Evolutionary conservation across 1,284 basidiomycete species (phyloP), one percentile per base, ranked within the genome.

Genomic region (Cutaneotrichosporon daszewskae): DNA sequence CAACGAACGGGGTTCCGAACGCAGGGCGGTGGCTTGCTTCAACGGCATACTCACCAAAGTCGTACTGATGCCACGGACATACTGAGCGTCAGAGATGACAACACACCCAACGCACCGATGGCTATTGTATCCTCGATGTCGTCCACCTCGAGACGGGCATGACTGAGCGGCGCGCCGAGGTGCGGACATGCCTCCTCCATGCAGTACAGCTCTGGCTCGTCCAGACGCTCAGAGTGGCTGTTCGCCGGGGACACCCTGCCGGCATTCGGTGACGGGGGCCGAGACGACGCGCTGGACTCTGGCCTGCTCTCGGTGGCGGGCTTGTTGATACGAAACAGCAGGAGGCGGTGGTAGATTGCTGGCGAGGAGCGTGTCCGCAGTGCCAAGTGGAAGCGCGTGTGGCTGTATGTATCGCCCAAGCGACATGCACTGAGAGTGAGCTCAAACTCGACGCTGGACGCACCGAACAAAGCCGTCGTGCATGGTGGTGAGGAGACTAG

Each of bases 161-260:
- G 83, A 24, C 83, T 85, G 60, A 89, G 76, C 39, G 88, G 85
- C 5, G 85, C 86, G 2, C 85, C 86, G 3, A 88, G 76, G 70
- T 90, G 87, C 0, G 87, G 87, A 61, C 87, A 89, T 10, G 77
- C 79, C 8, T 85, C 80, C 66, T 89, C 86, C 86, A 91, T 89
- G 33, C 81, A 83, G 62, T 87, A 89, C 9, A 86, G 73, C 59
- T 85, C 82, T 7, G 72, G 71, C 36, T 71, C 57, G 22, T 56
- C 17, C 17, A n/a, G n/a, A n/a, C n/a, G n/a, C n/a, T n/a, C n/a
- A n/a, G n/a, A n/a, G n/a, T n/a, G n/a, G n/a, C n/a, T n/a, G n/a
- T n/a, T n/a, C n/a, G n/a, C n/a, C n/a, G n/a, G n/a, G n/a, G n/a
- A n/a, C n/a, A n/a, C n/a, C n/a, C n/a, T n/a, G n/a, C n/a, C n/a